Percentiles rank a stretch among this genome's conserved stretches.
phyloP scores from a whole-genome alignment of 495 filamentous ascomycete genomes.

The Beverwykella pulmonaria region DNA sequence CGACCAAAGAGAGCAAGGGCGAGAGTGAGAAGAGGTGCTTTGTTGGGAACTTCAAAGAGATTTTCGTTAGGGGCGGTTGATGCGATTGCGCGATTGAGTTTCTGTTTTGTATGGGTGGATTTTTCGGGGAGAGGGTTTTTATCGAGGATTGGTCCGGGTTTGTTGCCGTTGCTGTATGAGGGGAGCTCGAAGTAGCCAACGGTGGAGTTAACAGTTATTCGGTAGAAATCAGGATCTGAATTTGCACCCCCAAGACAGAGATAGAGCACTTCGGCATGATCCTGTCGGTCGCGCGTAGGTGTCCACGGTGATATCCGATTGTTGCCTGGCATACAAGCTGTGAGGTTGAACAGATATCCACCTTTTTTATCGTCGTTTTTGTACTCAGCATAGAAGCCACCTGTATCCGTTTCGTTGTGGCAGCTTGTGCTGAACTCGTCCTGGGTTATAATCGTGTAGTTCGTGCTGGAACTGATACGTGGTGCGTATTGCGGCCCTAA shows the following conservation, averaged over 20 bases:
- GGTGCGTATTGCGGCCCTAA: conserved; percentile 14
- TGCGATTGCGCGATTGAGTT: neutral
- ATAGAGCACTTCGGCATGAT: conserved; percentile 13
- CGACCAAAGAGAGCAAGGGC: conserved; percentile 12
- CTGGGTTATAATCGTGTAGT: neutral
- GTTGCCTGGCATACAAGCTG: conserved; percentile 13
- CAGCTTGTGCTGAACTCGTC: conserved; percentile 7
- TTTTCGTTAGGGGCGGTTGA: neutral
- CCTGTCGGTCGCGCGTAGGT: conserved; percentile 15
- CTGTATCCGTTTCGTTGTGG: conserved; percentile 8
- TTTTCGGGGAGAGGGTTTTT: conserved; percentile 4
- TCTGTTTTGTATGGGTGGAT: neutral
- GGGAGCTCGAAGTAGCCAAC: conserved; percentile 26
- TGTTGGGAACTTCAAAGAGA: neutral
- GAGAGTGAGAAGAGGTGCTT: conserved; percentile 3
- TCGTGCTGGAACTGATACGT: conserved; percentile 4
- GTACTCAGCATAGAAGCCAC: conserved; percentile 15
- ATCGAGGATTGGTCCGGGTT: conserved; percentile 1
- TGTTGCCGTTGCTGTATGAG: neutral
- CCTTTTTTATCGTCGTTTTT: too few relatives aligned
- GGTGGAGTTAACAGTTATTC: neutral
- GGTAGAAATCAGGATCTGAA: neutral
- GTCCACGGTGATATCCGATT: conserved; percentile 6
- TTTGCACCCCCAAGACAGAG: neutral
- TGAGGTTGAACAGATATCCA: neutral